Evolutionary conservation across 2,329 filamentous ascomycete genomes (phyloP), one percentile per base, ranked within the genome.

Genomic region (Fusarium anguioides): DNA sequence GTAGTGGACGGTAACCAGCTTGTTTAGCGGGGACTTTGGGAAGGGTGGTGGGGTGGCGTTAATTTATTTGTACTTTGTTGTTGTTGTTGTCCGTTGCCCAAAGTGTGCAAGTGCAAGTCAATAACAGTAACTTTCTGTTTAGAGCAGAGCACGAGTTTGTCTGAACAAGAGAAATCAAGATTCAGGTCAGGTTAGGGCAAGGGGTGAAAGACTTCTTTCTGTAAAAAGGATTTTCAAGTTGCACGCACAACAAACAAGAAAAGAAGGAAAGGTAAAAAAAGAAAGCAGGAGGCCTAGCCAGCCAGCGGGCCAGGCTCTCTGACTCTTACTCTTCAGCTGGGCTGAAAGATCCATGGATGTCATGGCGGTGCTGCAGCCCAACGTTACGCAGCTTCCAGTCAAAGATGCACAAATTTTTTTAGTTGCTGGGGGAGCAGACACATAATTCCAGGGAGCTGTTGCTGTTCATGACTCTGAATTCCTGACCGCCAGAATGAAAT

Each of bases 1-100:
- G 57, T 51, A 70, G 61, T 68, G 64, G 48, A 59, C 66, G 36
- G 55, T 54, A 61, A 58, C 60, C 67, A 52, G 54, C 49, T 63
- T 62, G 61, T 53, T 68, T 70, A 72, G 69, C 55, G 69, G 69
- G 69, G 64, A 70, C 63, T 54, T 49, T 56, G 55, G 42, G 48
- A 45, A 57, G 56, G 60, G 69, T 67, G 60, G 56, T 57, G 49
- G 69, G 51, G 69, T 68, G 69, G 61, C 57, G 55, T 49, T 61
- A 61, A 60, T 61, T 37, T 47, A 24, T 29, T 35, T 39, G 33
- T 50, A 66, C 14, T 31, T 17, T 26, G 6, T 26, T 26, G 10
- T 26, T 26, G 24, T 26, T 10, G 24, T 26, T 6, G 24, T 26
- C 24, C 6, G 52, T 41, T 48, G 53, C 56, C 60, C 46, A 15